Conservation (phyloP, 441 rosid species). For the Pelargonium australe region DNA sequence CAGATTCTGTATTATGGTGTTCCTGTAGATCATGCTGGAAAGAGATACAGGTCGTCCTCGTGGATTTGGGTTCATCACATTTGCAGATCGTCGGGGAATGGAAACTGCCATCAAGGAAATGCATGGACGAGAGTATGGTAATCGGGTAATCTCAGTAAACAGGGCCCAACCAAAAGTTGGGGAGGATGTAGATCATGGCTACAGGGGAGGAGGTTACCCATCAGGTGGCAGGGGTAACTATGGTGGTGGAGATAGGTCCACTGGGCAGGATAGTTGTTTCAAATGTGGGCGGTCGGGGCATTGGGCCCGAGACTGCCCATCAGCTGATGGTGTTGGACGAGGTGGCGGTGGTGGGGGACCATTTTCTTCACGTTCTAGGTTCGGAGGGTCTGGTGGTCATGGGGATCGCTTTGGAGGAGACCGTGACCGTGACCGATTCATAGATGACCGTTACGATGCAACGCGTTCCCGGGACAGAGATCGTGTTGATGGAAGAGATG, state of each 20-base stretch:
- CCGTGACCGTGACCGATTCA: slow-evolving; percentile 20
- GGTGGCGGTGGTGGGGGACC: slow-evolving; percentile 3
- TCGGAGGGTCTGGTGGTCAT: slow-evolving; percentile 61
- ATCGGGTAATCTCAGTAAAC: slow-evolving; percentile 84
- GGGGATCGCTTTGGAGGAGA: slow-evolving; percentile 52
- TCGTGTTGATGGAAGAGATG: slow-evolving; percentile 26
- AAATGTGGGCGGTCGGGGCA: slow-evolving; percentile 90
- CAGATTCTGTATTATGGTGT: slow-evolving; percentile 36
- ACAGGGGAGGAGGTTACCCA: slow-evolving; percentile 61
- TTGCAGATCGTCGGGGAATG: slow-evolving; percentile 85
- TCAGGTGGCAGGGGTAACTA: slow-evolving; percentile 61
- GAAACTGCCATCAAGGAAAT: slow-evolving; percentile 91
- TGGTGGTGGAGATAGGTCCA: slow-evolving; percentile 63
- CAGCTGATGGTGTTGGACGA: slow-evolving; percentile 11
- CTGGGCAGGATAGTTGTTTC: slow-evolving; percentile 81
- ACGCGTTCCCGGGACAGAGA: slow-evolving; percentile 26
- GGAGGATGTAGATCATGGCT: slow-evolving; percentile 55
- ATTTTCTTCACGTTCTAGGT: slow-evolving; percentile 66
- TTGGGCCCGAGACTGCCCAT: slow-evolving; percentile 96
- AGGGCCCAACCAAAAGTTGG: slow-evolving; percentile 90
- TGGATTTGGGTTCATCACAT: slow-evolving; percentile 97
- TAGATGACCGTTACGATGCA: slow-evolving; percentile 28
- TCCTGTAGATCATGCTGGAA: slow-evolving; percentile 83
- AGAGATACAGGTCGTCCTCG: slow-evolving; percentile 93
- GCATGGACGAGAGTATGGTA: slow-evolving; percentile 91